phyloP scores from a whole-genome alignment of 2,329 filamentous ascomycete genomes.

The Eutypa lata region DNA sequence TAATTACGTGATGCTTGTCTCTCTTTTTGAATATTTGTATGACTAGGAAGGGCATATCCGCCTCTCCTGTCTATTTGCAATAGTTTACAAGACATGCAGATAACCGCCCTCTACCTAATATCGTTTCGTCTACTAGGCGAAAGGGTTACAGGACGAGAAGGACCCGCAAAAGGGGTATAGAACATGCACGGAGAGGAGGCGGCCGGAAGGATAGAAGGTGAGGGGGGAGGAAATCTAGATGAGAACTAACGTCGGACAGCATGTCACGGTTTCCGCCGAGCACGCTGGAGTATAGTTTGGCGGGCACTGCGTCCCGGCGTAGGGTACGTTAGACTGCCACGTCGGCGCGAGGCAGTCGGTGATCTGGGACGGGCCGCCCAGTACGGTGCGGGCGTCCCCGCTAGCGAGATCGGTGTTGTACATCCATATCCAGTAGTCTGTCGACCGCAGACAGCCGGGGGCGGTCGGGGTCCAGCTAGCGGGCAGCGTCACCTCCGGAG shows the following conservation, averaged over 20 bases:
- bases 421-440: conserved; percentile 22
- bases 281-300: conserved; percentile 20
- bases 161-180: too few species aligned
- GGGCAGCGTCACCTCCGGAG: conserved; percentile 11
- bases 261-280: conserved; percentile 15
- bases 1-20: too few species aligned
- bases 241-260: conserved; percentile 18
- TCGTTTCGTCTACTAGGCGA: too few species aligned
- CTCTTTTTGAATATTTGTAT: too few species aligned
- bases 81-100: too few species aligned
- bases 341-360: conserved; percentile 16
- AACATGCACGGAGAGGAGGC: too few species aligned
- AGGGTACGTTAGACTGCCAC: conserved; percentile 13
- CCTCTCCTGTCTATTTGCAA: too few species aligned
- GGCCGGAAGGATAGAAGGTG: too few species aligned
- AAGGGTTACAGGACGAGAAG: too few species aligned
- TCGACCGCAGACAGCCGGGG: conserved; percentile 13
- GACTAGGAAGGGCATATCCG: too few species aligned
- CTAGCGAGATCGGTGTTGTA: not conserved
- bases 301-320: conserved; percentile 17
- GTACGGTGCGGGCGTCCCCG: conserved; percentile 15
- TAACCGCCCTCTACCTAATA: too few species aligned
- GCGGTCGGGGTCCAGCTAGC: conserved; percentile 10
- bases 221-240: too few species aligned
- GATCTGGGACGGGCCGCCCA: conserved; percentile 22